Evolutionary conservation across 1,139 yeast species (phyloP).

Genomic region (Yamadazyma dendronema): DNA sequence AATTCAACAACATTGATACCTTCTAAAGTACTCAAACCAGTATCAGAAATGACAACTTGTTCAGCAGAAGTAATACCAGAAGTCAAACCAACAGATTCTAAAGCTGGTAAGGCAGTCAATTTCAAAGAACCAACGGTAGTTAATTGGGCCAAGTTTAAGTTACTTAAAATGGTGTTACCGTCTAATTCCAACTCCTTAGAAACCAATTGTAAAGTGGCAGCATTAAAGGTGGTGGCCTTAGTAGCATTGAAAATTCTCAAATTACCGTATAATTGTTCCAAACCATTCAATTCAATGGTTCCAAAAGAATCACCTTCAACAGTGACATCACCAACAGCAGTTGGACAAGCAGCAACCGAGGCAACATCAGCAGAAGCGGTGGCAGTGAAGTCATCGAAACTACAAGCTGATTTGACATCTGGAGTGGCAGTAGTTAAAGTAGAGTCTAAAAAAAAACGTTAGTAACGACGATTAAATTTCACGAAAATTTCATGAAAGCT

Average conservation of each 20-base stretch:
- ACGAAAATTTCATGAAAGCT: not conserved
- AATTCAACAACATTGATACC: slow-evolving; percentile 80
- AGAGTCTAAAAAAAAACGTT: slow-evolving; percentile 32
- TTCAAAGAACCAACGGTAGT: slow-evolving; percentile 76
- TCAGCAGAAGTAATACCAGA: slow-evolving; percentile 75
- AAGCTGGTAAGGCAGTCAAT: slow-evolving; percentile 84
- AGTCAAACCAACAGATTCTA: slow-evolving; percentile 66
- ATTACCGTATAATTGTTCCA: slow-evolving; percentile 73
- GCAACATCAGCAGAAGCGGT: slow-evolving; percentile 80
- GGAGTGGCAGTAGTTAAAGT: slow-evolving; percentile 52
- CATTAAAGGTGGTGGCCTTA: slow-evolving; percentile 59
- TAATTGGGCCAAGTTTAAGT: slow-evolving; percentile 75
- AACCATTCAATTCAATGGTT: slow-evolving; percentile 54
- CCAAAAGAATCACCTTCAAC: slow-evolving; percentile 60
- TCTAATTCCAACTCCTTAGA: slow-evolving; percentile 65
- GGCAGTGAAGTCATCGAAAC: slow-evolving; percentile 58
- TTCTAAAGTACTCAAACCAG: slow-evolving; percentile 71
- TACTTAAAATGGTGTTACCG: slow-evolving; percentile 63
- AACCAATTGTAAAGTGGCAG: slow-evolving; percentile 75
- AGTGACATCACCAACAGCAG: slow-evolving; percentile 76
- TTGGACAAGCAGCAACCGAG: slow-evolving; percentile 67
- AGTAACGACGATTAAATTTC: slow-evolving; percentile 3
- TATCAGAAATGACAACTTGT: slow-evolving; percentile 77
- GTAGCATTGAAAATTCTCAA: slow-evolving; percentile 67
- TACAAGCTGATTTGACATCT: slow-evolving; percentile 53